Evolutionary conservation across 164 flowering plant species (phyloP), one percentile per base, ranked within the genome.

Genomic region (Amborella trichopoda): DNA sequence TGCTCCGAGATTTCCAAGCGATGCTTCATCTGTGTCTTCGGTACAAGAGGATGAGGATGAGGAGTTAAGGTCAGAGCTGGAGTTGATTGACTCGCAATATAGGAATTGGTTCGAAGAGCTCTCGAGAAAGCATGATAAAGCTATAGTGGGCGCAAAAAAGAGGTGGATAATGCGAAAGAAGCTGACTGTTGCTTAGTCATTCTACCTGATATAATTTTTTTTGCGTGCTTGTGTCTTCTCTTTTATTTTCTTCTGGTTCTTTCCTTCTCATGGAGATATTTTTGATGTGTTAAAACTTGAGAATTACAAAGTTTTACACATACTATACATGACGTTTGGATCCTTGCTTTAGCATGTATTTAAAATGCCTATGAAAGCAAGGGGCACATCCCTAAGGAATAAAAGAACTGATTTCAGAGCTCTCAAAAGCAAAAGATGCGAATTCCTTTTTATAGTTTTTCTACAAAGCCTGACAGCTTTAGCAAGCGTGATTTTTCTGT

Each of bases 31-130:
- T 9, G 22, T 56, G 23, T 64, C 73, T 16, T 38, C 21, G 2
- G 9, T 38, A 22, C 21, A 38, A 9, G 8, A 54, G 38, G 85
- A 66, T 55, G 51, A 46, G 11, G 63, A 30, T 2, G 49, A 44
- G 17, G 83, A 78, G 28, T 60, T 85, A 19, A 75, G 73, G 68
- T 20, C 50, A 43, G 86, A 78, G 67, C 65, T 80, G 33, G 70
- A 73, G 23, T 67, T 69, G 16, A 80, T 82, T 23, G 80, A 76
- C 26, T 13, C 67, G 8, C 80, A 78, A 18, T 86, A 74, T 60
- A 60, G 64, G 12, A 74, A 60, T 1, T 68, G 70, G 65, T 62
- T 75, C 46, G 49, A 47, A 21, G 85, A 82, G 17, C 80, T 89
- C 33, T 30, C 59, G 23, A 70, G 60, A 60, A 61, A 66, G 78